Percentiles rank a stretch among this genome's conserved stretches.
Conservation (phyloP, 306 rosid species). For the Trichosanthes cucumerina region DNA sequence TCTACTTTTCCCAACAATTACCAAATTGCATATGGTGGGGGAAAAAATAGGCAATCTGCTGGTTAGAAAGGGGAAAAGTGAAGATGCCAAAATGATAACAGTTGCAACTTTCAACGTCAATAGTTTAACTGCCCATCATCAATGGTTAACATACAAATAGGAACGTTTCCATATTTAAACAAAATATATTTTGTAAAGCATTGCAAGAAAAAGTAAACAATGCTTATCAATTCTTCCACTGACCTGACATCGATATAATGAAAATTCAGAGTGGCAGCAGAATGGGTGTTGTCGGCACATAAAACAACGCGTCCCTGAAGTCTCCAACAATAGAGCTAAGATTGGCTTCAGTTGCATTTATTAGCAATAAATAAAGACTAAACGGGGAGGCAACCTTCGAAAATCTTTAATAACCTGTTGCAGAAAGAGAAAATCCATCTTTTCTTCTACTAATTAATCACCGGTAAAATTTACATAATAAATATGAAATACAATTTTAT, state of each 20-base stretch:
- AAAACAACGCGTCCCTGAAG: conserved; percentile 1
- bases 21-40: neutral
- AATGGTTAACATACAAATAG: neutral
- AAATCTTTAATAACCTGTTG: neutral
- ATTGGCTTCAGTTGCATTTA: neutral
- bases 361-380: neutral
- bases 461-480: neutral
- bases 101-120: neutral
- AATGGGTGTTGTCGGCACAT: conserved; percentile 2
- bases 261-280: conserved; percentile 2
- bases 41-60: neutral
- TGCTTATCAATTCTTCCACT: neutral
- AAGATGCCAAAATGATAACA: neutral
- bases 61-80: neutral
- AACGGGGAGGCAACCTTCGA: neutral
- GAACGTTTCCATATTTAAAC: conserved; percentile 1
- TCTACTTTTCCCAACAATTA: neutral
- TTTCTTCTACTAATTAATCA: neutral
- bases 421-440: neutral
- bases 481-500: neutral
- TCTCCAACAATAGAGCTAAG: neutral
- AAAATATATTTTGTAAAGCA: neutral
- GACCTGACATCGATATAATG: conserved; percentile 7
- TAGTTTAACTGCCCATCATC: neutral
- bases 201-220: conserved; percentile 5